Evolutionary conservation across 257 asterid genomes (phyloP), one percentile per base, ranked within the genome.

Genomic region (Salvia splendens): DNA sequence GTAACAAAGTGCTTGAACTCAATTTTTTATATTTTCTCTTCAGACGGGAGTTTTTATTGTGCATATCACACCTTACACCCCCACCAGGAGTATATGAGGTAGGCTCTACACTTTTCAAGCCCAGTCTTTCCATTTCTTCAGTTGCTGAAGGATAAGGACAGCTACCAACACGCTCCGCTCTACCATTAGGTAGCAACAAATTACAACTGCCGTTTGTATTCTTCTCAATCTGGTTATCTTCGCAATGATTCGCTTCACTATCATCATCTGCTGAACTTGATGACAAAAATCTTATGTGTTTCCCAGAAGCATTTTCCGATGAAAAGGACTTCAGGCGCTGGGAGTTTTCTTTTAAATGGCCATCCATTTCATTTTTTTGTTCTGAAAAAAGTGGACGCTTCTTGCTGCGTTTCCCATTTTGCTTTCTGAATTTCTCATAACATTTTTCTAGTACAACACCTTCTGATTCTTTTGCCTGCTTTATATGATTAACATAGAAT

Each of bases 71-170:
- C 77, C 70, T 75, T 16, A 52, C 72, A 72, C 71, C 69, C 47
- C 80, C 83, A 77, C 51, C 52, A 54, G 72, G 68, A 15, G 69
- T 53, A 69, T 33, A 64, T 12, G 73, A 49, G 51, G 57, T 57
- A 50, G 67, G 56, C 47, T 71, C 84, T 20, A 57, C 95, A 53
- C 65, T 75, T 83, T 83, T 85, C 81, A 87, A 78, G 45, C 94
- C 92, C 78, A 93, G 82, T 58, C 96, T 81, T 46, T 67, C 79
- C 70, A 64, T 86, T 79, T 93, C 99, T 84, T 93, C 99, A 82
- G 84, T 79, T 65, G 80, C 96, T 9, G 99, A 93, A 41, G 99
- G 99, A 75, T 93, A 90, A 68, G 99, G 99, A 73, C 99, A 93
- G 30, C 86, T 85, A 76, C 87, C 81, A 45, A 83, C 83, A 77